Evolutionary conservation across 2,329 filamentous ascomycete genomes (phyloP), one percentile per base, ranked within the genome.

Genomic region (Sphaerulina populicola): DNA sequence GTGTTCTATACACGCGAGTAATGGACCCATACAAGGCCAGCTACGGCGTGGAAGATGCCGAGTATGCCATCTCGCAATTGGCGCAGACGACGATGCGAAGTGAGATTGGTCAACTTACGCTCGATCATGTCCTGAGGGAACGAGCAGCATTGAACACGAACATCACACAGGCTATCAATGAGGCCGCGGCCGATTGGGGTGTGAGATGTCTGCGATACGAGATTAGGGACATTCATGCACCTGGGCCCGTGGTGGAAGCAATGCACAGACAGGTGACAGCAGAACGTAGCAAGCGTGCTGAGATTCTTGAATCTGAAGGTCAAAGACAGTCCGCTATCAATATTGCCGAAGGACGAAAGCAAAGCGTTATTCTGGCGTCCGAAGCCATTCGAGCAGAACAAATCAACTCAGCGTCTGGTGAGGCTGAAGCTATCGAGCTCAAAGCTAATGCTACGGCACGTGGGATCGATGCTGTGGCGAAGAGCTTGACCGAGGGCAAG

Each of bases 221-320:
- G 72, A 98, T 98, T 68, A 80, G 93, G 60, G 93, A 98, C 70
- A 98, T 98, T 64, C 93, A 98, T 72, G 93, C 93, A 0, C 93
- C 93, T 1, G 87, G 84, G 30, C 85, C 86, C 44, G 93, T 98
- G 10, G 91, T 97, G 54, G 88, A 90, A 64, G 93, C 93, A 64
- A 98, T 98, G 93, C 93, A 98, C 74, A 81, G 93, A 58, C 91
- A 97, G 69, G 93, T 98, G 45, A 97, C 93, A 0, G 93, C 93
- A 14, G 93, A 98, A 74, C 86, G 93, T 38, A 94, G 87, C 65
- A 98, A 98, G 79, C 85, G 93, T 58, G 93, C 93, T 51, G 93
- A 98, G 74, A 98, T 98, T 63, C 77, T 98, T 43, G 93, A 98
- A 53, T 95, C 88, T 0, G 93, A 98, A 68, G 93, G 93, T 72